These are phyloP conservation scores for Sporothrix humicola DNA, from an alignment of 2,329 filamentous ascomycete genomes.

Conservation along the genomic window DNA sequence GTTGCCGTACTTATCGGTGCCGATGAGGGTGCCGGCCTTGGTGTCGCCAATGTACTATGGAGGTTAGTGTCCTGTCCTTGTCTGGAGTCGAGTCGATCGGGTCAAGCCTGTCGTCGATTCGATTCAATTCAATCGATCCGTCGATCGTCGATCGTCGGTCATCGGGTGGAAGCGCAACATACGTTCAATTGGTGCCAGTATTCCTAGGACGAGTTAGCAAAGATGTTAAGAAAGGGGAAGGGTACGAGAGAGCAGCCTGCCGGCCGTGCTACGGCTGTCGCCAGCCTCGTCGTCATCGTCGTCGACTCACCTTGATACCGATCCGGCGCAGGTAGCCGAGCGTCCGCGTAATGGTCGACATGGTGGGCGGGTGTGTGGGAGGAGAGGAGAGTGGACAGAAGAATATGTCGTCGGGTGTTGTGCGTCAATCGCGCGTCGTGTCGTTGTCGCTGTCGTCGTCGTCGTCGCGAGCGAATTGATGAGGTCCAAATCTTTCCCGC, in stretches of 20 bases:
- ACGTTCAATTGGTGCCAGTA: slow-evolving; percentile 92
- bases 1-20: slow-evolving; percentile 89
- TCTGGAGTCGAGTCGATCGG: neutral
- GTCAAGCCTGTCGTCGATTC: slow-evolving; percentile 23
- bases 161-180: slow-evolving; percentile 52
- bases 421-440: neutral
- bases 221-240: neutral
- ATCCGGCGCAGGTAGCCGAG: slow-evolving; percentile 85
- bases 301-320: slow-evolving; percentile 74
- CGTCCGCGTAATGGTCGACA: slow-evolving; percentile 92
- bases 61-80: neutral
- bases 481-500: slow-evolving; percentile 20
- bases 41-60: slow-evolving; percentile 76
- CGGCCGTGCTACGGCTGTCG: neutral
- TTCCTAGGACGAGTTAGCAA: slow-evolving; percentile 68
- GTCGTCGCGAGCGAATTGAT: slow-evolving; percentile 16
- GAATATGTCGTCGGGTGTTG: neutral
- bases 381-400: neutral
- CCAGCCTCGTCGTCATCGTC: neutral
- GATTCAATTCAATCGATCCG: slow-evolving; percentile 14
- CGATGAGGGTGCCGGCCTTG: slow-evolving; percentile 87
- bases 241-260: neutral
- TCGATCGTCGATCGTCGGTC: neutral
- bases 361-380: slow-evolving; percentile 51
- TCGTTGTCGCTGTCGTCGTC: neutral